Evolutionary conservation across 805 yeast genomes (phyloP).

Genomic region (Middelhovenomyces tepae): DNA sequence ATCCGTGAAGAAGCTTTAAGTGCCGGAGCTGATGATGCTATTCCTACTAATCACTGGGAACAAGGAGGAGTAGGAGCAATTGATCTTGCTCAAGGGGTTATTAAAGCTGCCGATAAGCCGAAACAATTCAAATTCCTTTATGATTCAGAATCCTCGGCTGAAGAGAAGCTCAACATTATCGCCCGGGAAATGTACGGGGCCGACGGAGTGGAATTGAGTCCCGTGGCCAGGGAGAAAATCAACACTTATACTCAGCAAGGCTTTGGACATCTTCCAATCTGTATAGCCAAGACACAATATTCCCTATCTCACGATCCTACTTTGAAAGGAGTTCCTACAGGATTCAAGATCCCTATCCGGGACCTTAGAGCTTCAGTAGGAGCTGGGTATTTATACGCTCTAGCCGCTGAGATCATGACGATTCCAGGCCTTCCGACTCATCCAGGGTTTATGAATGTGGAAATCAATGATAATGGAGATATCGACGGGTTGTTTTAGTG

Average conservation of each 20-base stretch:
- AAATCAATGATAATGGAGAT: conserved; percentile 84
- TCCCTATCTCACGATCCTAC: conserved; percentile 90
- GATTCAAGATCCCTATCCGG: conserved; percentile 87
- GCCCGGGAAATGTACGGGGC: conserved; percentile 94
- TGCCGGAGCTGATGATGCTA: conserved; percentile 91
- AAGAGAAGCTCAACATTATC: conserved; percentile 67
- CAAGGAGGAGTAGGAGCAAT: conserved; percentile 90
- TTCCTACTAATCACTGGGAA: conserved; percentile 90
- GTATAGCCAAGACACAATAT: conserved; percentile 97
- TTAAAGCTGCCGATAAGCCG: conserved; percentile 42
- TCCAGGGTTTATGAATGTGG: conserved; percentile 95
- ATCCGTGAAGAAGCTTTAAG: conserved; percentile 69
- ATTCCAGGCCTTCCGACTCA: conserved; percentile 96
- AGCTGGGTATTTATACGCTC: conserved; percentile 92
- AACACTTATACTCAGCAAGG: conserved; percentile 81
- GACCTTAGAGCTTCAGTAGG: conserved; percentile 93
- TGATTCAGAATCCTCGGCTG: conserved; percentile 62
- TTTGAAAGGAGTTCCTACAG: conserved; percentile 91
- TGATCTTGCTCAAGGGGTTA: conserved; percentile 73
- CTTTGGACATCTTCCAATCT: conserved; percentile 81
- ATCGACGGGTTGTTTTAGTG: conserved; percentile 89
- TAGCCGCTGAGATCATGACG: conserved; percentile 95
- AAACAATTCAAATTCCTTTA: conserved; percentile 59
- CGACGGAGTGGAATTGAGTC: conserved; percentile 68
- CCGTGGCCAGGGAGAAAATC: conserved; percentile 72